Conservation (phyloP, 2,329 filamentous ascomycete species). For the Cladophialophora exuberans region DNA sequence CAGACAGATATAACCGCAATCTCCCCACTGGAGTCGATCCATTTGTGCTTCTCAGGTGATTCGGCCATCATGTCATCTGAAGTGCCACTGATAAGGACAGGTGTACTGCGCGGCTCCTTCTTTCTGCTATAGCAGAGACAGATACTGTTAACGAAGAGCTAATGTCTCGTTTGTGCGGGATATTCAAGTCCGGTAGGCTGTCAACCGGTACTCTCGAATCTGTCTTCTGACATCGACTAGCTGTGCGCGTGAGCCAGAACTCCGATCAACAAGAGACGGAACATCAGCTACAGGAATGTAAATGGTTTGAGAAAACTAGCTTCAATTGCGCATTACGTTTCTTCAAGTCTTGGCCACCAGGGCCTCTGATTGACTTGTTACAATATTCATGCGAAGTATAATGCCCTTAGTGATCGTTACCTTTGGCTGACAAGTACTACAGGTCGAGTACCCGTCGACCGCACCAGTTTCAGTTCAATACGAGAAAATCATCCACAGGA, state of each 20-base stretch:
- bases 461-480: background rate
- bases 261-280: background rate
- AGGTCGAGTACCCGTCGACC: constrained; percentile 12
- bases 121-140: constrained; percentile 46
- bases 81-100: constrained; percentile 32
- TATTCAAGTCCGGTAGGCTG: constrained; percentile 23
- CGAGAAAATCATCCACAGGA: constrained; percentile 11
- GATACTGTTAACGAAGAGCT: constrained; percentile 27
- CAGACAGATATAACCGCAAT: constrained; percentile 58
- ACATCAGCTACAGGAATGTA: constrained; percentile 18
- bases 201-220: background rate
- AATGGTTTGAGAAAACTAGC: constrained; percentile 29
- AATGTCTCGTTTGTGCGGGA: constrained; percentile 24
- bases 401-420: background rate
- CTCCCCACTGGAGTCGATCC: constrained; percentile 58
- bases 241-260: constrained; percentile 8
- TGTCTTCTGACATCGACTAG: background rate
- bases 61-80: background rate
- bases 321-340: constrained; percentile 25
- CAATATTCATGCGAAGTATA: constrained; percentile 26
- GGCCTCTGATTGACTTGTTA: constrained; percentile 29
- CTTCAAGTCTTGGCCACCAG: constrained; percentile 24
- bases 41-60: constrained; percentile 58
- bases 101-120: constrained; percentile 50
- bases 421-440: background rate